Base-by-base conservation (phyloP, 1,284 basidiomycete genomes). In the Salmacisia buchloeana region DNA sequence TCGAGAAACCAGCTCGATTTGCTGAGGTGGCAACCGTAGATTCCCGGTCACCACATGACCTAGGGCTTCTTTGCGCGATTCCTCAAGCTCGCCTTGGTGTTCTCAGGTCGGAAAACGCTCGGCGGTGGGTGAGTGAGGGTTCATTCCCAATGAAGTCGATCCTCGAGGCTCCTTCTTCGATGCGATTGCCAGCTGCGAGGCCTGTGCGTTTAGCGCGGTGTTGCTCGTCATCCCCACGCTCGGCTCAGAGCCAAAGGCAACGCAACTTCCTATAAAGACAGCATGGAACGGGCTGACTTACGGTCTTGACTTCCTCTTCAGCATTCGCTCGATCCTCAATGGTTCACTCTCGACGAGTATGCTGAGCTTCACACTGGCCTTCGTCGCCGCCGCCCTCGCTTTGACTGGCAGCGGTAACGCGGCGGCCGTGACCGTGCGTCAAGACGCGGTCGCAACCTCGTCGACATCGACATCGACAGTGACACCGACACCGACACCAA, bases 401-500 rank as follows among this genome's bases (percentile, higher is more conserved):
- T 9, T 18, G 36, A 10, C 36, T n/a, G n/a, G n/a, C n/a, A n/a
- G n/a, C n/a, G n/a, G n/a, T n/a, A n/a, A n/a, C 36, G 36, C 36
- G 18, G 36, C 36, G 36, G 36, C 18, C 36, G 36, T 38, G 10
- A n/a, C 9, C 10, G 10, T 18, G 36, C 36, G 36, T 9, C 36
- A 38, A 38, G 36, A 9, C 9, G 36, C 36, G 36, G 18, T 9
- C 36, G 9, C 36, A n/a, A 38, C 46, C 10, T 34, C 54, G 31
- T 35, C 57, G 15, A 59, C 57, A 38, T 59, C 57, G 7, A 12
- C 15, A 27, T 33, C 57, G 15, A 38, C 57, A 39, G 25, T 29
- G 12, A 27, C 57, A 34, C 23, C 27, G 18, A 12, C 27, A 12
- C 43, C 29, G 15, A 38, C 35, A 38, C 43, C 23, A 41, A 74